Evolutionary conservation across 2,329 filamentous ascomycete species (phyloP).

Genomic region (Trichothecium roseum): DNA sequence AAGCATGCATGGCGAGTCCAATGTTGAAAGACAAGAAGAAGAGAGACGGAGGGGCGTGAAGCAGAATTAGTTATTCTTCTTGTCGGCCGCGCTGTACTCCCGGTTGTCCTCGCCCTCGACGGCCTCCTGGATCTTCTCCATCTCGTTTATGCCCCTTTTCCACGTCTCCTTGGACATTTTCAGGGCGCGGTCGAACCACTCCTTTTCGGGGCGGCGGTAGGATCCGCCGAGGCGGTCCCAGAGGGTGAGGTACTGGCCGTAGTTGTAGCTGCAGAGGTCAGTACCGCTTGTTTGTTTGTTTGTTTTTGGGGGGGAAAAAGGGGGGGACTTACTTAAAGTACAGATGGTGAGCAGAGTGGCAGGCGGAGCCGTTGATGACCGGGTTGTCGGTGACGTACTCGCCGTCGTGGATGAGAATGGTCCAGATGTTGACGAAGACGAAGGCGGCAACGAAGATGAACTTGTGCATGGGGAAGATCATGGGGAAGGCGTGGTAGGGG

Average conservation of each 20-base stretch:
- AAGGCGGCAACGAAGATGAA: constrained; percentile 34
- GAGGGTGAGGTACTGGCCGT: constrained; percentile 66
- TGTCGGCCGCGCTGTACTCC: constrained; percentile 6
- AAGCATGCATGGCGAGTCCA: no score
- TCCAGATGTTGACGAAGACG: constrained; percentile 34
- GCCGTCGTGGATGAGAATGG: constrained; percentile 37
- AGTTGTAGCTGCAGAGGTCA: constrained; percentile 52
- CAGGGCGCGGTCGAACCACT: constrained; percentile 58
- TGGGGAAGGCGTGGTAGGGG: constrained; percentile 25
- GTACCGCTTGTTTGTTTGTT: no score
- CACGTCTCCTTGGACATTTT: constrained; percentile 62
- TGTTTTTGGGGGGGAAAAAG: background rate
- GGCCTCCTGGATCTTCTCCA: constrained; percentile 46
- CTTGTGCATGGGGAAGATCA: constrained; percentile 33
- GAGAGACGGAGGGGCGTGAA: no score
- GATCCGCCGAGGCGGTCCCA: constrained; percentile 66
- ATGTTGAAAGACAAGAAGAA: no score
- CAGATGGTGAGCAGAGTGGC: constrained; percentile 38
- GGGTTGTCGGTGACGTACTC: constrained; percentile 37
- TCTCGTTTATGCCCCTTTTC: constrained; percentile 48
- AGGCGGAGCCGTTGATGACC: constrained; percentile 36
- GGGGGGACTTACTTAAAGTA: constrained; percentile 23
- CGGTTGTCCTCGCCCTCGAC: constrained; percentile 27
- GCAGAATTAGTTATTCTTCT: constrained; percentile 8
- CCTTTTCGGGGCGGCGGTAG: constrained; percentile 62